Percentiles rank a stretch among this genome's conserved stretches.
Conservation (phyloP, 139 green algal species). For the Zygnema circumcarinatum region DNA sequence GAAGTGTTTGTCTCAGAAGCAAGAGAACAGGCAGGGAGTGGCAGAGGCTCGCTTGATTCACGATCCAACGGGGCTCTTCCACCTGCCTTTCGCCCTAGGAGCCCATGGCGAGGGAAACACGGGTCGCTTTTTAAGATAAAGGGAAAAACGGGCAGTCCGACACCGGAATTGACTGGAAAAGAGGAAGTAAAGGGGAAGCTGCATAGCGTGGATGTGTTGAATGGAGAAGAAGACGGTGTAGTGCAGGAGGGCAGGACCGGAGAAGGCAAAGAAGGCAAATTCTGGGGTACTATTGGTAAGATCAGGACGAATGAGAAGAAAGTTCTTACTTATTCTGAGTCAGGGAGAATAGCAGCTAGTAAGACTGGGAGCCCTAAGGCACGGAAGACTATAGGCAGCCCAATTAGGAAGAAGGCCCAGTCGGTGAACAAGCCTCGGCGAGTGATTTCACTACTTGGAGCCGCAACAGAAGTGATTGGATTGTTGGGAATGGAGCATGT, state of each 20-base stretch:
- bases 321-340: too few species aligned
- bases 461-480: constrained; percentile 29
- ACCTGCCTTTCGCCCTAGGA: not conserved
- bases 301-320: not conserved
- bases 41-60: not conserved
- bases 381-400: not conserved
- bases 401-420: not conserved
- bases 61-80: not conserved
- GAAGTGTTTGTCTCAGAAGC: not conserved
- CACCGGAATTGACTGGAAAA: too few species aligned
- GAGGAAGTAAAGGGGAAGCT: too few species aligned
- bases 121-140: not conserved
- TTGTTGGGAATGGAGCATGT: constrained; percentile 30
- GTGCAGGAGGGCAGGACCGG: not conserved
- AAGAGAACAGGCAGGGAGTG: not conserved
- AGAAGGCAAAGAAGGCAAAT: not conserved
- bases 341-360: not conserved
- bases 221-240: not conserved
- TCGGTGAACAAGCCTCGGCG: not conserved
- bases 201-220: not conserved
- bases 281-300: not conserved
- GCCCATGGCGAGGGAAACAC: not conserved
- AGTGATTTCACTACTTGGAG: constrained; percentile 48
- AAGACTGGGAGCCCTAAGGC: not conserved
- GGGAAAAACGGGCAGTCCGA: too few species aligned